These are phyloP conservation scores for Cucurbita ficifolia DNA, from an alignment of 306 rosid species.

Conservation along the genomic window DNA sequence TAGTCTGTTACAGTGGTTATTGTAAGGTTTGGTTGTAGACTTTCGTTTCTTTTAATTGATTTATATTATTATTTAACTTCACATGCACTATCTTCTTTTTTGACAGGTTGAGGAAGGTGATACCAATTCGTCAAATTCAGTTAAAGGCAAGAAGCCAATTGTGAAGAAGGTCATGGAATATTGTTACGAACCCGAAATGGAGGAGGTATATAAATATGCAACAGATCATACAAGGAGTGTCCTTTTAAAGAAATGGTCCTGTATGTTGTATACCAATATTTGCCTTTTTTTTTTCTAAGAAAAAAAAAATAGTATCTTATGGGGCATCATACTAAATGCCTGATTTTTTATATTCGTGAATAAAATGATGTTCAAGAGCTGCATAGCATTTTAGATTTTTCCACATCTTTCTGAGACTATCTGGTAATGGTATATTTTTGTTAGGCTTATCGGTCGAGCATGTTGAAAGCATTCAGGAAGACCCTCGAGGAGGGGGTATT, in stretches of 20 bases:
- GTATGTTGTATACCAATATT: not conserved
- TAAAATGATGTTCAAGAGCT: not conserved
- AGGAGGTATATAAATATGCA: constrained; percentile 47
- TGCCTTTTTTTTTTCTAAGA: not conserved
- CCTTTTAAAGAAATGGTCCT: not conserved
- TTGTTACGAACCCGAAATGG: constrained; percentile 99
- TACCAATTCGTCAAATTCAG: constrained; percentile 47
- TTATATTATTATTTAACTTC: not conserved
- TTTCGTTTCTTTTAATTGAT: not conserved
- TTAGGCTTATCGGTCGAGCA: constrained; percentile 89
- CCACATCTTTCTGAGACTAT: not conserved
- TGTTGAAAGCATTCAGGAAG: constrained; percentile 94
- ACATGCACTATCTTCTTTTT: constrained; percentile 6
- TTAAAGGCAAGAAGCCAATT: constrained; percentile 65
- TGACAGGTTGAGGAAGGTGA: constrained; percentile 65
- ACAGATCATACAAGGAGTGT: not conserved
- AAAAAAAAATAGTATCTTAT: too few species aligned
- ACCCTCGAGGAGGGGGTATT: constrained; percentile 82
- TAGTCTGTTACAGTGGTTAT: not conserved
- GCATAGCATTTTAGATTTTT: not conserved
- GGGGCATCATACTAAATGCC: not conserved
- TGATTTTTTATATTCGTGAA: not conserved
- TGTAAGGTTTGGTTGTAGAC: not conserved
- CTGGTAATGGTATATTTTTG: not conserved
- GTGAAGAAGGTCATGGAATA: constrained; percentile 84